phyloP scores from a whole-genome alignment of 495 filamentous ascomycete species.

The Penicillium cinerascens region DNA sequence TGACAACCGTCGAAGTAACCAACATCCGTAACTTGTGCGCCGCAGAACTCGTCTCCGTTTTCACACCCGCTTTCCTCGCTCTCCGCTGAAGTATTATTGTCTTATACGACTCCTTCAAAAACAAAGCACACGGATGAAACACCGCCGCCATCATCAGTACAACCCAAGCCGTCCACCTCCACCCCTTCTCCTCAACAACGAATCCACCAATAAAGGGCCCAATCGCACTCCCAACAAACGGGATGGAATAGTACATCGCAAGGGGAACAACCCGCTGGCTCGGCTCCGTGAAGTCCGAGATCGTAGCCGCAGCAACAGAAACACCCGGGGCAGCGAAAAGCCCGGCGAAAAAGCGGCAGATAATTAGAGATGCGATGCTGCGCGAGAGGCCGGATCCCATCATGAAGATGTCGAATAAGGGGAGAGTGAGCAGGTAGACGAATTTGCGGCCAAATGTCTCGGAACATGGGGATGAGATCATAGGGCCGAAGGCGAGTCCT shows the following conservation, averaged over 20 bases:
- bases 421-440: slow-evolving; percentile 52
- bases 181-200: slow-evolving; percentile 51
- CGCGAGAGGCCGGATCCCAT: slow-evolving; percentile 57
- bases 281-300: slow-evolving; percentile 17
- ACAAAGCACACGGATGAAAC: slow-evolving; percentile 28
- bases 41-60: not conserved
- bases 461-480: slow-evolving; percentile 55
- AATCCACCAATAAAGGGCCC: slow-evolving; percentile 62
- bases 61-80: slow-evolving; percentile 23
- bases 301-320: slow-evolving; percentile 19
- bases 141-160: slow-evolving; percentile 23
- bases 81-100: slow-evolving; percentile 43
- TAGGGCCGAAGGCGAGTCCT: slow-evolving; percentile 56
- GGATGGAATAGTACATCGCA: slow-evolving; percentile 37
- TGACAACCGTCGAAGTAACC: slow-evolving; percentile 25
- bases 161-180: slow-evolving; percentile 55
- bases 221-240: slow-evolving; percentile 48
- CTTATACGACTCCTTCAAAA: slow-evolving; percentile 52
- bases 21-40: not conserved
- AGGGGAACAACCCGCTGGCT: slow-evolving; percentile 10
- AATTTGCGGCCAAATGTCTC: slow-evolving; percentile 55
- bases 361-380: slow-evolving; percentile 51
- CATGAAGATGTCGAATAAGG: slow-evolving; percentile 58
- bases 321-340: slow-evolving; percentile 30
- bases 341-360: slow-evolving; percentile 62